phyloP scores from a whole-genome alignment of 164 flowering plant genomes.

The Magnolia sinica region DNA sequence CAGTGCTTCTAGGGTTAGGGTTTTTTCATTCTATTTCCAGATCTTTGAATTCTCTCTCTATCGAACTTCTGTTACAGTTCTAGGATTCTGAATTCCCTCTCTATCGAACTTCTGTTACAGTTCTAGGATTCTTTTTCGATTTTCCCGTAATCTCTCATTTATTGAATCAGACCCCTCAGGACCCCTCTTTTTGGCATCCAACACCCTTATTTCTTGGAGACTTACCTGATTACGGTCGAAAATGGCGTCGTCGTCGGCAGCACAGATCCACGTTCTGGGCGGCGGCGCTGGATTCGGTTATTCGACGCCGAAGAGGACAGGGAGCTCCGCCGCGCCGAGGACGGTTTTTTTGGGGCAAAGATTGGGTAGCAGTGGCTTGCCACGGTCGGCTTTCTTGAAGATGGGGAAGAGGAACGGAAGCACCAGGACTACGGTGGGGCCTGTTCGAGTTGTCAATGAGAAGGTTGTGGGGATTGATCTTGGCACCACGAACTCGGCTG shows the following conservation, averaged over 20 bases:
- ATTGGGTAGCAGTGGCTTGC: slow-evolving; percentile 21
- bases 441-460: slow-evolving; percentile 45
- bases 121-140: background rate
- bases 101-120: background rate
- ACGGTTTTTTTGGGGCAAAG: slow-evolving; percentile 34
- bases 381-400: slow-evolving; percentile 20
- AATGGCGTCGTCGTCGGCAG: slow-evolving; percentile 45
- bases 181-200: background rate
- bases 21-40: background rate
- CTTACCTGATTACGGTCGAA: background rate
- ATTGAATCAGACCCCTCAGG: no score
- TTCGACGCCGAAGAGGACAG: slow-evolving; percentile 7
- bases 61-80: no score
- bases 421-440: slow-evolving; percentile 13
- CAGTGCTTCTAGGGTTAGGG: background rate
- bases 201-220: background rate
- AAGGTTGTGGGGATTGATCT: slow-evolving; percentile 69
- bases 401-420: slow-evolving; percentile 14
- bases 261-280: slow-evolving; percentile 44
- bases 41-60: background rate
- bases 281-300: slow-evolving; percentile 19
- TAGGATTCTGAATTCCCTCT: no score
- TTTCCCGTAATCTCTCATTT: no score
- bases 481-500: slow-evolving; percentile 70
- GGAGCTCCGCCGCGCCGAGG: slow-evolving; percentile 8